A percentile compares a stretch with the other conserved stretches of the same genome.
Evolutionary conservation across 2,329 filamentous ascomycete species (phyloP).

Genomic region (Pleoardoris graminearum): DNA sequence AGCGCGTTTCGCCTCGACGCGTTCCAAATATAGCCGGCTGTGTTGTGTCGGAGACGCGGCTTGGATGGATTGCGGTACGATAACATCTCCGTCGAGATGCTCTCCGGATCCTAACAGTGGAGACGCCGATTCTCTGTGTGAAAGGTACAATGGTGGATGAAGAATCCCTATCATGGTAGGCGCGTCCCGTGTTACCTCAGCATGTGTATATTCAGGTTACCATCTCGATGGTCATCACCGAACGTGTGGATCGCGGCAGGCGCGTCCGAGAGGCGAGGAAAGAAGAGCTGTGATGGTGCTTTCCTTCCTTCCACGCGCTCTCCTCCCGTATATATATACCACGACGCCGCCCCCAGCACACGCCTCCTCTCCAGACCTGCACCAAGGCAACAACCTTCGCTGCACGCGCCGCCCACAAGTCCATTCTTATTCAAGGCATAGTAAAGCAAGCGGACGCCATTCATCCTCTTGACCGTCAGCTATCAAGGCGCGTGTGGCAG

Average conservation of each 20-base stretch:
- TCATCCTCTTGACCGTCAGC: not conserved
- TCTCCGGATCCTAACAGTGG: too few relatives aligned
- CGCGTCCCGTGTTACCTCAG: too few relatives aligned
- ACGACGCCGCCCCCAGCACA: slow-evolving; percentile 9
- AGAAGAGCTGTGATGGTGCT: not conserved
- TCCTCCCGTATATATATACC: slow-evolving; percentile 19
- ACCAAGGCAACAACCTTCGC: slow-evolving; percentile 29
- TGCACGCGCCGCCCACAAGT: not conserved
- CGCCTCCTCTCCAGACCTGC: slow-evolving; percentile 5
- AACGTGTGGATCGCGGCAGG: not conserved
- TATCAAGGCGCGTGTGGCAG: slow-evolving; percentile 1
- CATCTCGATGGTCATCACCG: too few relatives aligned
- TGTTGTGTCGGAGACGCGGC: too few relatives aligned
- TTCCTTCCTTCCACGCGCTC: not conserved
- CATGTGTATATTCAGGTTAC: too few relatives aligned
- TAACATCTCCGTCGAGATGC: too few relatives aligned
- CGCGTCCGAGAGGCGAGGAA: not conserved
- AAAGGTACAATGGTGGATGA: too few relatives aligned
- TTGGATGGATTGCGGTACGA: too few relatives aligned
- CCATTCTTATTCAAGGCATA: slow-evolving; percentile 3
- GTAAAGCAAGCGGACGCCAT: not conserved
- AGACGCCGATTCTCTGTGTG: too few relatives aligned
- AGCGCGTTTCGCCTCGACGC: too few relatives aligned
- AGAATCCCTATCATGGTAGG: too few relatives aligned
- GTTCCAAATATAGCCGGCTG: too few relatives aligned